These are phyloP conservation scores for Lupinus albus DNA, from an alignment of 306 rosid genomes.

Conservation along the genomic window DNA sequence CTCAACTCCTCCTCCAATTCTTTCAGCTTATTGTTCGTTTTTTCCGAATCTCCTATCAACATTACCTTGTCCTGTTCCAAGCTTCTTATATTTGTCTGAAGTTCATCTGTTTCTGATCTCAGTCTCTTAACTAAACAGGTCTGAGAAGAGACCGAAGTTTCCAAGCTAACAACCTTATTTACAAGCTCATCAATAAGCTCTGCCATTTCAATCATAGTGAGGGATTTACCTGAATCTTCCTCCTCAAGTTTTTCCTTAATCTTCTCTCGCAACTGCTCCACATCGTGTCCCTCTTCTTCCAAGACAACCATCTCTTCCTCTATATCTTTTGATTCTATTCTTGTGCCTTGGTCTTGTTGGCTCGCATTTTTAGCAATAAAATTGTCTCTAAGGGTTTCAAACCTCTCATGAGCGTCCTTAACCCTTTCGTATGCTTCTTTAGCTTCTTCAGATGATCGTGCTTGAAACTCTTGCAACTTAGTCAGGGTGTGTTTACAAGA, in stretches of 20 bases:
- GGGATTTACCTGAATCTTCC: constrained; percentile 45
- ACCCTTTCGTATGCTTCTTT: constrained; percentile 52
- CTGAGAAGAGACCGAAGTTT: constrained; percentile 69
- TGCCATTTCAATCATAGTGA: constrained; percentile 65
- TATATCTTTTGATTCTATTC: constrained; percentile 33
- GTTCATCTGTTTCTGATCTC: constrained; percentile 67
- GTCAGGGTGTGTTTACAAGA: constrained; percentile 71
- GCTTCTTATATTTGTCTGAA: constrained; percentile 52
- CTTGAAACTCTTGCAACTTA: constrained; percentile 59
- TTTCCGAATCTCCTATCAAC: constrained; percentile 58
- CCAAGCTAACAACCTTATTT: constrained; percentile 62
- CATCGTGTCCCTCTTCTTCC: constrained; percentile 47
- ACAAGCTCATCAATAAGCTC: constrained; percentile 85
- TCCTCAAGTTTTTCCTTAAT: constrained; percentile 48
- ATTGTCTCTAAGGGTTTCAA: constrained; percentile 51
- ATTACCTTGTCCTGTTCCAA: constrained; percentile 78
- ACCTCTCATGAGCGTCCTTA: constrained; percentile 52
- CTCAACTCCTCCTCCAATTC: constrained; percentile 72
- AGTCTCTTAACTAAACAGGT: constrained; percentile 58
- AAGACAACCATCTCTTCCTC: constrained; percentile 42
- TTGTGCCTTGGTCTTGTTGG: constrained; percentile 26
- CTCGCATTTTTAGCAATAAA: constrained; percentile 39
- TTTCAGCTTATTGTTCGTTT: constrained; percentile 49
- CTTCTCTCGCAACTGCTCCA: constrained; percentile 33
- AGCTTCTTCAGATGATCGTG: constrained; percentile 61